These are phyloP conservation scores for Trametes cingulata DNA, from an alignment of 768 basidiomycete species.

Conservation along the genomic window DNA sequence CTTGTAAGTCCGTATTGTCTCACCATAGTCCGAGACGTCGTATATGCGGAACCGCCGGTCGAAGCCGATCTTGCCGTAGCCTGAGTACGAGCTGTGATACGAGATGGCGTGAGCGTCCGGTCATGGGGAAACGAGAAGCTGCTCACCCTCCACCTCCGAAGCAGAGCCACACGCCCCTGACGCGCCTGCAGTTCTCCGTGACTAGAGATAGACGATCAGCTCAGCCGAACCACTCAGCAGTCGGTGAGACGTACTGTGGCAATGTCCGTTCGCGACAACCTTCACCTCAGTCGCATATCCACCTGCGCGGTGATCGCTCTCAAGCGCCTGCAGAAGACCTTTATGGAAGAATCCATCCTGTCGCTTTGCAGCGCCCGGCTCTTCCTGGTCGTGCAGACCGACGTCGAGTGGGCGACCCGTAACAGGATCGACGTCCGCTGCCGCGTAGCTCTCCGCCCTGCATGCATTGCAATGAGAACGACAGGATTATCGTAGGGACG, in stretches of 20 bases:
- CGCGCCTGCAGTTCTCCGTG: constrained; percentile 85
- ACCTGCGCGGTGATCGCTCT: constrained; percentile 61
- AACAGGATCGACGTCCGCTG: constrained; percentile 62
- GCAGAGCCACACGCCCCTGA: constrained; percentile 88
- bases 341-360: constrained; percentile 86
- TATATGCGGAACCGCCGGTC: constrained; percentile 91
- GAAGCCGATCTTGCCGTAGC: constrained; percentile 81
- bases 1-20: constrained; percentile 89
- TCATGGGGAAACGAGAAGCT: neutral
- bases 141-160: constrained; percentile 84
- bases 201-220: constrained; percentile 44
- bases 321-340: constrained; percentile 68
- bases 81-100: constrained; percentile 68
- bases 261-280: constrained; percentile 88
- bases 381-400: constrained; percentile 63
- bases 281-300: constrained; percentile 70
- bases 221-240: neutral
- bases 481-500: neutral
- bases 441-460: constrained; percentile 74
- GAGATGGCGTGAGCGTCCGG: no score
- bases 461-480: neutral
- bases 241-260: constrained; percentile 60
- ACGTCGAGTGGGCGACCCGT: constrained; percentile 68
- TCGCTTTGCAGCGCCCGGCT: constrained; percentile 59
- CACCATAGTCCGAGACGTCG: constrained; percentile 86